Conservation (phyloP, 2,329 filamentous ascomycete genomes). For the Emericellopsis cladophorae region DNA sequence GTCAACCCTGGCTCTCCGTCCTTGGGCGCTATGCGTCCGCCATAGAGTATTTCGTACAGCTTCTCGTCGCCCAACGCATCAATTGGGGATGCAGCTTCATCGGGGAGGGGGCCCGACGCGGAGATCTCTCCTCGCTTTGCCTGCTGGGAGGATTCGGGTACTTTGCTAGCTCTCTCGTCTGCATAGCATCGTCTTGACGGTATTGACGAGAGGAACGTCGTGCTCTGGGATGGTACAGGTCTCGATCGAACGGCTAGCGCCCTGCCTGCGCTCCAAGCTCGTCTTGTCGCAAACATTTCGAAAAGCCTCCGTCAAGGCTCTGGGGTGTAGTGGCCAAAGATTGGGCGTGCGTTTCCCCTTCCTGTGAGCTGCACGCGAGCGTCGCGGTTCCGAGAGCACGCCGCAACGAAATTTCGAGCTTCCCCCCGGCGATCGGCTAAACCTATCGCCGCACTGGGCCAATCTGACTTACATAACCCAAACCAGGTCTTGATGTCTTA, state of each 20-base stretch:
- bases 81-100: not conserved
- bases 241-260: conserved; percentile 24
- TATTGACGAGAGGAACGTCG: conserved; percentile 10
- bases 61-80: conserved; percentile 19
- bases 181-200: conserved; percentile 12
- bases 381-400: too few relatives aligned
- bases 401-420: conserved; percentile 3
- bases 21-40: conserved; percentile 17
- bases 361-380: too few relatives aligned
- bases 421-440: not conserved
- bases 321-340: too few relatives aligned
- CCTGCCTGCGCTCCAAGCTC: conserved; percentile 29
- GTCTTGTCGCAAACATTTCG: conserved; percentile 42
- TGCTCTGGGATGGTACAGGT: conserved; percentile 12
- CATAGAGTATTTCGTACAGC: conserved; percentile 22
- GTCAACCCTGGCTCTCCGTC: conserved; percentile 20
- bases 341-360: too few relatives aligned
- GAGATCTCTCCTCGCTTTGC: not conserved
- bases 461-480: too few relatives aligned
- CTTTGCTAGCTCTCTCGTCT: conserved; percentile 7
- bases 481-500: too few relatives aligned
- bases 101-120: not conserved
- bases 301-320: too few relatives aligned
- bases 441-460: too few relatives aligned
- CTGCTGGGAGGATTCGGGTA: not conserved